A percentile compares a stretch with the other conserved stretches of the same genome.
Conservation (phyloP, 2,329 filamentous ascomycete species). For the Lomentospora prolificans region DNA sequence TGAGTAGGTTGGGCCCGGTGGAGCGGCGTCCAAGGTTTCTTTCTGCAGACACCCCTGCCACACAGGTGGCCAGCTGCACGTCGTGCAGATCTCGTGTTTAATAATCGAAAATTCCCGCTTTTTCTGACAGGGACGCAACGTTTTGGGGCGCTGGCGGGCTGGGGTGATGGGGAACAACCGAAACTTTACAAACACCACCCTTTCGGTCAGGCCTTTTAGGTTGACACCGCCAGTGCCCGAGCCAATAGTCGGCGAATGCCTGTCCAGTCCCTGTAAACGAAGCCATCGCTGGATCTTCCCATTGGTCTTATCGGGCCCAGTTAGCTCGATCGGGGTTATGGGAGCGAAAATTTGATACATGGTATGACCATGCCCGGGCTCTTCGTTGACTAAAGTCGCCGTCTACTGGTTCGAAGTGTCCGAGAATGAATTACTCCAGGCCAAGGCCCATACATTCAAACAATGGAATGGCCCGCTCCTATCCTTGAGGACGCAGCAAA, state of each 20-base stretch:
- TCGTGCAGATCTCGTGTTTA: slow-evolving; percentile 1
- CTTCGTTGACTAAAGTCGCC: not conserved
- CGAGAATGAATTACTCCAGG: not conserved
- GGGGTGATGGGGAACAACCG: no score
- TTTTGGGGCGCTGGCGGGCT: not conserved
- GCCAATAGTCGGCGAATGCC: not conserved
- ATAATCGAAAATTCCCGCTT: slow-evolving; percentile 1
- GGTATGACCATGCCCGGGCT: no score
- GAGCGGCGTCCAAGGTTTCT: no score
- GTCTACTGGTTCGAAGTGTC: not conserved
- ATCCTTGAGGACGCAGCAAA: not conserved
- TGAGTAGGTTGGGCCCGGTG: no score
- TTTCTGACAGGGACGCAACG: no score
- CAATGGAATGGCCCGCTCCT: not conserved
- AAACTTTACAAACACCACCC: no score
- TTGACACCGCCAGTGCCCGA: not conserved
- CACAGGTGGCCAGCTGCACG: no score
- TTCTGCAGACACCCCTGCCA: no score
- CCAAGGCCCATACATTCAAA: not conserved
- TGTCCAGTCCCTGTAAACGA: not conserved
- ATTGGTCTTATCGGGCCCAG: not conserved
- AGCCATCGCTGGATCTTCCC: not conserved
- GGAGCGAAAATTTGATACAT: no score
- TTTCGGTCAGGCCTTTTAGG: not conserved
- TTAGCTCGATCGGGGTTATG: no score